Conservation (phyloP, 2,329 filamentous ascomycete species). For the Botrytis elliptica region DNA sequence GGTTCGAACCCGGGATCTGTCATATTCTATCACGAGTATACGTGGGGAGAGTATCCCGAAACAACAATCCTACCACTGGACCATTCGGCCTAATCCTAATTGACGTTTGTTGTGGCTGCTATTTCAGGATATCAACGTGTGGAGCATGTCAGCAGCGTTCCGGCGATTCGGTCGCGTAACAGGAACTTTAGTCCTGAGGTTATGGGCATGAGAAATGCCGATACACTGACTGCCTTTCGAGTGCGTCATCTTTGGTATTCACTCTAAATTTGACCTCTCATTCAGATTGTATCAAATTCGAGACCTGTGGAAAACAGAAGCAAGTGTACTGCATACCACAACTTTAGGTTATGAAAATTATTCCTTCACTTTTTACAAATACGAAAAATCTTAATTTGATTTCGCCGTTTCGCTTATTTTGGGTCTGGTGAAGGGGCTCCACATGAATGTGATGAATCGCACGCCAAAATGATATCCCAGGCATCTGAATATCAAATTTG, state of each 20-base stretch:
- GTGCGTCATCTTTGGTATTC: not conserved
- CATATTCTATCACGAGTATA: constrained; percentile 12
- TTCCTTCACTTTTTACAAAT: not conserved
- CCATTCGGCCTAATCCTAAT: not conserved
- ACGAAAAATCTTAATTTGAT: not conserved
- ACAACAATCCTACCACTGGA: constrained; percentile 3
- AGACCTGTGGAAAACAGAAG: not conserved
- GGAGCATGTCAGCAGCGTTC: fast-evolving
- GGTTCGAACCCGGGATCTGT: constrained; percentile 8
- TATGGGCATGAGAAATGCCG: not conserved
- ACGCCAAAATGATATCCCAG: not conserved
- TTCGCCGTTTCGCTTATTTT: constrained; percentile 6
- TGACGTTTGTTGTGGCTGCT: fast-evolving
- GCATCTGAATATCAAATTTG: not conserved
- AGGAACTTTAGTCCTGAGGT: not conserved
- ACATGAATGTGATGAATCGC: not conserved
- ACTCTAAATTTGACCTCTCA: not conserved
- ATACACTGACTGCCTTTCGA: not conserved
- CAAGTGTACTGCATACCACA: not conserved
- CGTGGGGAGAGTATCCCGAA: constrained; percentile 7
- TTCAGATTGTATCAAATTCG: not conserved
- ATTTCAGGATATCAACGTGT: fast-evolving
- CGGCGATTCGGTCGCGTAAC: fast-evolving
- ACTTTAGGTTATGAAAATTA: not conserved
- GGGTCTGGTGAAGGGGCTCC: not conserved